phyloP scores from a whole-genome alignment of 176 grass and related monocot genomes.

The Microstegium vimineum region DNA sequence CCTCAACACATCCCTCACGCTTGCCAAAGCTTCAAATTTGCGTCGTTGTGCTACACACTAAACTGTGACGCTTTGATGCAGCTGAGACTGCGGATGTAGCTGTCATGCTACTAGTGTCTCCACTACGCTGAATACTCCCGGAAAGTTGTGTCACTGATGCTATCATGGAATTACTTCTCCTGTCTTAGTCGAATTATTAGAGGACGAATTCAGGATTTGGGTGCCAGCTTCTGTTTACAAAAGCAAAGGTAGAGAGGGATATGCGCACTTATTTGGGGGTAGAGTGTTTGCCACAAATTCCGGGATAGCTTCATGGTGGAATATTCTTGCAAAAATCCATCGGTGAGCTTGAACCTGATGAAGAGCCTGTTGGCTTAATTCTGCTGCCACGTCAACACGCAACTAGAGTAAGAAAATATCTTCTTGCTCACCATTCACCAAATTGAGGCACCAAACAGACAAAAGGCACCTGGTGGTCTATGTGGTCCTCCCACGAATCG shows the following conservation, averaged over 20 bases:
- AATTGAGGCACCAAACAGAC: not conserved
- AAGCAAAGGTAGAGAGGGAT: not conserved
- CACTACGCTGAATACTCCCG: not conserved
- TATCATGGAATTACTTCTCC: not conserved
- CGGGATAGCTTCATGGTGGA: not conserved
- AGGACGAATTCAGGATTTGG: not conserved
- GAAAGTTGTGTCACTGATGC: not conserved
- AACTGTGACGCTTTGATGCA: not conserved
- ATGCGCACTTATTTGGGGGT: slow-evolving; percentile 8
- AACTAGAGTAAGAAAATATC: slow-evolving; percentile 21
- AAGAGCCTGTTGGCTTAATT: not conserved
- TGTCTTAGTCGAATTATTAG: slow-evolving; percentile 11
- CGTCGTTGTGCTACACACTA: not conserved
- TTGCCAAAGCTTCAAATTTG: not conserved
- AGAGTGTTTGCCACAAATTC: not conserved
- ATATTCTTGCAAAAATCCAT: slow-evolving; percentile 37
- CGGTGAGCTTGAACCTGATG: not conserved
- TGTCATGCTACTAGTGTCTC: not conserved
- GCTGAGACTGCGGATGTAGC: not conserved
- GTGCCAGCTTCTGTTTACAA: slow-evolving; percentile 14
- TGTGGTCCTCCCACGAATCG: not conserved
- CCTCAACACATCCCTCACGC: not conserved
- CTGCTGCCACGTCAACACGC: not conserved
- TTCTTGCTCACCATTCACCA: not conserved
- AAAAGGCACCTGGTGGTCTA: not conserved